phyloP scores from a whole-genome alignment of 805 yeast species.

The Candida succiphila region DNA sequence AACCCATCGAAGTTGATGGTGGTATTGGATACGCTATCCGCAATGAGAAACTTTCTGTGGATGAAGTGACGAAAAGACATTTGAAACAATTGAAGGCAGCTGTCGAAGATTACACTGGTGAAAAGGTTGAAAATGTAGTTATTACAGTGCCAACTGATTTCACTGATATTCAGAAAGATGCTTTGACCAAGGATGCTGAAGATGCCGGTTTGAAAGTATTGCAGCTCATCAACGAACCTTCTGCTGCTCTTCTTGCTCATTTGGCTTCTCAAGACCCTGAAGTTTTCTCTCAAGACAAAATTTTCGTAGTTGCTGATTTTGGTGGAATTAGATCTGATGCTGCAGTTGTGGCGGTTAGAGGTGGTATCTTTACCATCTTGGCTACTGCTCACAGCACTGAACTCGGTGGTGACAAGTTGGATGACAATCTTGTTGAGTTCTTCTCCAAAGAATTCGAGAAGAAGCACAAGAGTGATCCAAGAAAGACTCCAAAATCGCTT shows the following conservation, averaged over 20 bases:
- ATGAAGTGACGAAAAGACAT: conserved; percentile 78
- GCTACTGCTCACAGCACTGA: conserved; percentile 75
- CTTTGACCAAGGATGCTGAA: conserved; percentile 49
- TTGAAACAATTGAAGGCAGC: conserved; percentile 72
- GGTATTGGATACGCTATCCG: conserved; percentile 56
- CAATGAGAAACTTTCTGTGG: conserved; percentile 54
- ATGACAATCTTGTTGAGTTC: conserved; percentile 66
- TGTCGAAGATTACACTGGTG: conserved; percentile 89
- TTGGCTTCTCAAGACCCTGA: conserved; percentile 42
- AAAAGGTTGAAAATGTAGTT: conserved; percentile 70
- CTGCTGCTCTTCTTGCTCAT: conserved; percentile 85
- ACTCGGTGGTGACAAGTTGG: conserved; percentile 85
- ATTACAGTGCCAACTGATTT: conserved; percentile 88
- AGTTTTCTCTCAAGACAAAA: conserved; percentile 49
- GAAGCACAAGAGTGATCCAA: conserved; percentile 74
- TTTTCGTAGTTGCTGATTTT: conserved; percentile 88
- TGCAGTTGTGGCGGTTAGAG: conserved; percentile 86
- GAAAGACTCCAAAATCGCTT: conserved; percentile 68
- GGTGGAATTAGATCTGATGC: conserved; percentile 96
- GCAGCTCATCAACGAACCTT: conserved; percentile 87
- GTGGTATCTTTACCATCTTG: conserved; percentile 84
- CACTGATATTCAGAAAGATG: conserved; percentile 59
- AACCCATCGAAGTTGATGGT: conserved; percentile 55
- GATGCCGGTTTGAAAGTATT: conserved; percentile 71
- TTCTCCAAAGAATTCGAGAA: conserved; percentile 93